Conservation (phyloP, 179 eudicot species). For the Actinidia chinensis region DNA sequence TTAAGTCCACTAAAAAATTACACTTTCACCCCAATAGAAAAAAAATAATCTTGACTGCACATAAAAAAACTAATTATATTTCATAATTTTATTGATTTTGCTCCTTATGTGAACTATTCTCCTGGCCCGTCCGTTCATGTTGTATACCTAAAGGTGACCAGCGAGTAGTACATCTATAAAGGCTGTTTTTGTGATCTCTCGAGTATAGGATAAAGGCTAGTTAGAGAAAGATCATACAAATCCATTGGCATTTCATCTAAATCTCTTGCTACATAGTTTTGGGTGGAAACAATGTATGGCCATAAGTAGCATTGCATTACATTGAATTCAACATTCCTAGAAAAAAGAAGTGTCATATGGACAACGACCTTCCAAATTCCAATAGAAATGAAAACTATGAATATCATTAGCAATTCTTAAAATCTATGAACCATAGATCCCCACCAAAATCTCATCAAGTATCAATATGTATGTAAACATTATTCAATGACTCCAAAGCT, state of each 20-base stretch:
- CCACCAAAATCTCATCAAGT: slow-evolving; percentile 7
- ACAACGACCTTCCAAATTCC: slow-evolving; percentile 16
- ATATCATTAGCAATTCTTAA: neutral
- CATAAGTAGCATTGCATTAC: slow-evolving; percentile 18
- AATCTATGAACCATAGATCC: neutral
- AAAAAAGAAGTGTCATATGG: slow-evolving; percentile 16
- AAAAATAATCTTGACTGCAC: too few species aligned
- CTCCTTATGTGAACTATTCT: too few species aligned
- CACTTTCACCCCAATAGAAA: too few species aligned
- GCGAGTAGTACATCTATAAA: neutral
- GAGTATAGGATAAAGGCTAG: slow-evolving; percentile 31
- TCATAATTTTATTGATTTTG: too few species aligned
- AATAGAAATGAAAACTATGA: neutral
- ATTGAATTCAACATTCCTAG: slow-evolving; percentile 12
- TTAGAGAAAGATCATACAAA: neutral
- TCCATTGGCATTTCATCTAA: slow-evolving; percentile 12
- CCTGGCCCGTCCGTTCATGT: too few species aligned
- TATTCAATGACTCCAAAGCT: neutral
- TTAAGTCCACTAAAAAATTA: too few species aligned
- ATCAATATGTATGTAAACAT: neutral
- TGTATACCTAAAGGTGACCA: too few species aligned
- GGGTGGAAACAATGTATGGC: slow-evolving; percentile 17
- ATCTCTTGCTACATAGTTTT: neutral
- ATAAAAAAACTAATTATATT: too few species aligned
- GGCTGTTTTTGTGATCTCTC: slow-evolving; percentile 9